Evolutionary conservation across 1,284 basidiomycete genomes (phyloP).

Genomic region (Albatrellus sp.): DNA sequence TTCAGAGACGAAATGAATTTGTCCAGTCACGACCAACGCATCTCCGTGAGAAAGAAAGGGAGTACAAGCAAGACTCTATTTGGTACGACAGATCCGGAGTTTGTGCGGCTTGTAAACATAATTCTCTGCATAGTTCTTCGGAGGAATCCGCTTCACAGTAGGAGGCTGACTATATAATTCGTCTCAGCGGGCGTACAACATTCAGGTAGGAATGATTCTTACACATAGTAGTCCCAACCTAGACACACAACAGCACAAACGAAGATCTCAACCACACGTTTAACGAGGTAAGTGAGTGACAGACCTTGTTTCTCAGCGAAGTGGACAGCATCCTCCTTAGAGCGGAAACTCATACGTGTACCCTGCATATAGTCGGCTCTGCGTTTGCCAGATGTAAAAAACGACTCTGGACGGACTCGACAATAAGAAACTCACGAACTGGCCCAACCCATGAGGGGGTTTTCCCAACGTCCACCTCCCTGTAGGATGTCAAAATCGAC

Average conservation of each 20-base stretch:
- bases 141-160: conserved; percentile 64
- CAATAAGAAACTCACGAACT: conserved; percentile 52
- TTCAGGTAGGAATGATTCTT: conserved; percentile 16
- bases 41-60: not conserved
- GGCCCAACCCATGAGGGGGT: conserved; percentile 97
- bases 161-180: conserved; percentile 46
- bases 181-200: conserved; percentile 9
- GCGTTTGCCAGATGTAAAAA: conserved; percentile 25
- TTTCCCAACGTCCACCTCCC: conserved; percentile 92
- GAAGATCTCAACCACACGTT: conserved; percentile 1
- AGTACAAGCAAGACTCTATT: conserved; percentile 41
- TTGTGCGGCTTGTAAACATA: conserved; percentile 76
- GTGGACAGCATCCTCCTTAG: conserved; percentile 86
- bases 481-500: conserved; percentile 91
- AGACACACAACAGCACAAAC: conserved; percentile 2
- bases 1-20: too few species aligned
- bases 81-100: conserved; percentile 84
- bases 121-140: conserved; percentile 91
- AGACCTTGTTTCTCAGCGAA: conserved; percentile 89
- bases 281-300: conserved; percentile 11
- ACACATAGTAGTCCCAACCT: conserved; percentile 78
- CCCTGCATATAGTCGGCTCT: conserved; percentile 98
- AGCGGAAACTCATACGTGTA: conserved; percentile 76
- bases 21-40: not conserved
- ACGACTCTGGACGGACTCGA: conserved; percentile 1